Base-by-base conservation (phyloP, 768 basidiomycete genomes). In the Pulveroboletus sp. region DNA sequence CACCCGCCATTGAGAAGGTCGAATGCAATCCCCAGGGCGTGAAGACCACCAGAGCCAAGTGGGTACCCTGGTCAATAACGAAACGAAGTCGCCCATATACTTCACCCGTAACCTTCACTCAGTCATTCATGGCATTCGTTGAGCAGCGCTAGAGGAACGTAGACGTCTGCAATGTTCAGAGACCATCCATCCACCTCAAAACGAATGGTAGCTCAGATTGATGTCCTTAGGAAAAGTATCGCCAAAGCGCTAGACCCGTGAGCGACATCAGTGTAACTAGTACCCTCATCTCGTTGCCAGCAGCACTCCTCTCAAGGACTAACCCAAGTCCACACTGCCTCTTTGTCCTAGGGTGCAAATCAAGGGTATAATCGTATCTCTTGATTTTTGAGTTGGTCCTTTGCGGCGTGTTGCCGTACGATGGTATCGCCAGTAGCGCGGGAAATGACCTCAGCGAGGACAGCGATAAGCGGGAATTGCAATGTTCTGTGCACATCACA, bases 251-350 rank as follows among this genome's bases (percentile, higher is more conserved):
- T 21, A 68, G 39, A 40, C 61, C 68, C 9, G 62, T 59, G 39
- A 68, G 47, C 7, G 66, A 65, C 35, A 62, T 33, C 31, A 68
- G 33, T 6, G 66, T 49, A 28, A 57, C 41, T 30, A 68, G 49
- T 3, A 66, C 53, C 44, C 67, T 72, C 63, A 78, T 74, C 65
- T 88, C 86, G 60, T 87, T 83, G 6, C 86, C 86, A 21, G 86
- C 85, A 1, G 76, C 65, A 17, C 80, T 80, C 51, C 64, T 72
- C 65, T 87, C 86, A 28, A 78, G 57, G 28, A 84, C 47, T 51
- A 86, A 61, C 35, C 71, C 68, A 31, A 71, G 7, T 39, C 79
- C 54, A 9, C 75, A 74, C 36, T 67, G 66, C 53, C 70, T 71
- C 66, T 71, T 64, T 35, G 71, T 54, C 36, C 67, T 66, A 33